Evolutionary conservation across 2,329 filamentous ascomycete genomes (phyloP), one percentile per base, ranked within the genome.

Genomic region (Sporothrix dimorphospora): DNA sequence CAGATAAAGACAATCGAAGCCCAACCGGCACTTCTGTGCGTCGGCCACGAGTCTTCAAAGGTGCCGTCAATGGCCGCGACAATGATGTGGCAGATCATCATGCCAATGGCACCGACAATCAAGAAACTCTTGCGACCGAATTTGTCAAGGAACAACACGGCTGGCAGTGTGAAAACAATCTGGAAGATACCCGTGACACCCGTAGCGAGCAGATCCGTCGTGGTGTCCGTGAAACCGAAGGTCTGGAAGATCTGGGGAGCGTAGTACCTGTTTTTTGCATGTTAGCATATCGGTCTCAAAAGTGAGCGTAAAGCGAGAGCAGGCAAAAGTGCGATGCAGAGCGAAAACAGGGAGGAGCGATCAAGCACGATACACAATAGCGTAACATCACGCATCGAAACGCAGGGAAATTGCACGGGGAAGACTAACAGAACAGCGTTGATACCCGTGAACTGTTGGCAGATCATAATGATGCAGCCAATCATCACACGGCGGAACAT

Each of bases 21-120:
- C 73, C 70, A 72, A 21, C 70, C 73, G 7, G 51, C 68, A 8
- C 63, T 40, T 14, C 14, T 11, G 70, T 74, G 73, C 12, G 51
- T 38, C 2, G 51, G 19, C 73, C 73, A 74, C 47, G 40, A 27
- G 30, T 65, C 14, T 12, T 71, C 42, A n/a, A 57, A 74, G 2
- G 87, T 88, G 70, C 90, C 87, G 81, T 90, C 91, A 55, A 92
- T 81, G 77, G 95, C 93, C 77, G 89, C 94, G 71, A 95, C 92
- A 79, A 97, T 85, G 86, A 95, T 94, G 82, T 97, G 91, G 84
- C 91, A 94, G 78, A 94, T 80, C 49, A 94, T 84, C 93, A 97
- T 97, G 42, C 76, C 75, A 27, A 77, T 63, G 4, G 73, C 75
- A 4, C 77, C 76, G 57, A 77, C 73, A 5, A 81, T 67, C 16